A percentile compares a stretch with the other conserved stretches of the same genome.
Evolutionary conservation across 345 rosid species (phyloP).

Genomic region (Psidium friedrichsthalianum): DNA sequence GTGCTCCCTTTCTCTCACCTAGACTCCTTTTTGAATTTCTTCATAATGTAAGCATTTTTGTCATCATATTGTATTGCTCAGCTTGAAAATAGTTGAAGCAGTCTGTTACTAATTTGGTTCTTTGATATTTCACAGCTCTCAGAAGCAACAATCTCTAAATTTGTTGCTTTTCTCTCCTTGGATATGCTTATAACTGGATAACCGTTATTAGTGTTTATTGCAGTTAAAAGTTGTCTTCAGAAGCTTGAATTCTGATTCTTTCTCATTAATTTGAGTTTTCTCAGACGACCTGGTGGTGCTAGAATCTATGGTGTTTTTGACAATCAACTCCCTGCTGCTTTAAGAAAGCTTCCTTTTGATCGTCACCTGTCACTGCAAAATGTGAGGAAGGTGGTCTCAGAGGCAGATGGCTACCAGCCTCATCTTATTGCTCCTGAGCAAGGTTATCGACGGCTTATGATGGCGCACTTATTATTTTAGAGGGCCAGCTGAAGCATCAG

Average conservation of each 20-base stretch:
- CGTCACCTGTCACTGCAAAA: constrained; percentile 51
- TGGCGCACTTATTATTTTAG: constrained; percentile 46
- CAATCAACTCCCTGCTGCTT: constrained; percentile 55
- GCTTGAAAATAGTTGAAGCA: neutral
- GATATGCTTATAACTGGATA: neutral
- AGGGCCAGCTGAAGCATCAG: constrained; percentile 68
- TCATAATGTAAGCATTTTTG: neutral
- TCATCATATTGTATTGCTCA: neutral
- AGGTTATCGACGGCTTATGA: constrained; percentile 60
- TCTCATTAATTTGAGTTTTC: neutral
- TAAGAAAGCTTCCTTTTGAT: constrained; percentile 59
- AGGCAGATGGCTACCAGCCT: constrained; percentile 74
- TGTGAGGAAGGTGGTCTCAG: constrained; percentile 49
- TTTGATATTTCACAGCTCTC: neutral
- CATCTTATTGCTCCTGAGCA: constrained; percentile 71
- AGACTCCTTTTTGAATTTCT: neutral
- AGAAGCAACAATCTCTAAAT: neutral
- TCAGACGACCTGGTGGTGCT: constrained; percentile 67
- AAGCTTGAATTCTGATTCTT: neutral
- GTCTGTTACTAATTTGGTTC: neutral
- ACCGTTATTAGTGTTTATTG: neutral
- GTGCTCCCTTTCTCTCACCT: neutral
- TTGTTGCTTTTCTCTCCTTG: neutral
- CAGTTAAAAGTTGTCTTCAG: neutral
- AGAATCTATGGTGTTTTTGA: constrained; percentile 55